phyloP scores from a whole-genome alignment of 2,329 filamentous ascomycete genomes.

The Monilinia fructicola region DNA sequence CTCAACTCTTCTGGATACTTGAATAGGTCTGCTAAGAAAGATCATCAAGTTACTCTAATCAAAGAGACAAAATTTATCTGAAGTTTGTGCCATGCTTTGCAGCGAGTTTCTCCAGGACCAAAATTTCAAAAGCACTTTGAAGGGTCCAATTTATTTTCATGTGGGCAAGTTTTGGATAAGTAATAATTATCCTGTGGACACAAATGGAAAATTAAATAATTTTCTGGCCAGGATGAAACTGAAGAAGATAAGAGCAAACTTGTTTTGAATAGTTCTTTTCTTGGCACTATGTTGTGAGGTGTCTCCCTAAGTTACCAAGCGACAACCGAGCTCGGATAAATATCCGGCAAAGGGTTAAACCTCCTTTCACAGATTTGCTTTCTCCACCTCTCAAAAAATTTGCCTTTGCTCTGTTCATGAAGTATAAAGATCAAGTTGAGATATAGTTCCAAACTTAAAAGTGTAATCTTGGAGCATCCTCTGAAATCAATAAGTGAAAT shows the following conservation, averaged over 20 bases:
- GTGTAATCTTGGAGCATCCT: neutral
- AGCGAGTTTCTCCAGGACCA: neutral
- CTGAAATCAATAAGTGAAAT: neutral
- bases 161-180: neutral
- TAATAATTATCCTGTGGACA: neutral
- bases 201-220: neutral
- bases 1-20: neutral
- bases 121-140: neutral
- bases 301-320: neutral
- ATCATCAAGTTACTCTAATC: neutral
- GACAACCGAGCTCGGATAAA: neutral
- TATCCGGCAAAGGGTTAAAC: neutral
- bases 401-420: neutral
- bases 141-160: no score
- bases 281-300: neutral
- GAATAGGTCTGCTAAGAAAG: neutral
- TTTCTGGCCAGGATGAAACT: neutral
- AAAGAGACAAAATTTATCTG: neutral
- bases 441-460: neutral
- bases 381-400: neutral
- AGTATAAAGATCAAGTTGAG: neutral
- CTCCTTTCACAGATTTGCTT: neutral
- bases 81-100: neutral
- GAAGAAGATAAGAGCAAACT: neutral
- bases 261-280: neutral